Base-by-base conservation (phyloP, 306 rosid species). In the Glycyrrhiza uralensis region DNA sequence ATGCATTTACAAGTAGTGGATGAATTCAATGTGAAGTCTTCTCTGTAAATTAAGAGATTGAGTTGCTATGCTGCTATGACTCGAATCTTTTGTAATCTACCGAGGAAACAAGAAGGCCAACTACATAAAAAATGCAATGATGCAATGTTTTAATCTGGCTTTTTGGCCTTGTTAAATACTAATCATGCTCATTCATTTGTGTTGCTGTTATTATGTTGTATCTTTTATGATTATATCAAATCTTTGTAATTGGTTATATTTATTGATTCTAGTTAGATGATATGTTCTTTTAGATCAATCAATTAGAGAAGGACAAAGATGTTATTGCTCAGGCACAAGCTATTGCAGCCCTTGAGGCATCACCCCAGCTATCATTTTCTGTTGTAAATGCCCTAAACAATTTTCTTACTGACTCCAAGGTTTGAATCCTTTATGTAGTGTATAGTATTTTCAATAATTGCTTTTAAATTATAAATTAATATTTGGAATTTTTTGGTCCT, bases 251-350 rank as follows among this genome's bases (percentile, higher is more conserved):
- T 33, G 32, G 19, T 24, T 62, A 14, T 44, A 26, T 66, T 55
- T 66, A 56, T 89, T 85, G 78, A 83, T 81, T 71, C 57, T 56
- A 35, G 30, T 7, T 54, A 56, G 35, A 58, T 63, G 44, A 6
- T 80, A 35, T 85, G 41, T 63, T 64, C 74, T 41, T 51, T 83
- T 92, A 94, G 99, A 89, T 94, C 62, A 94, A 94, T 79, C 99
- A 91, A 81, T 82, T 94, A 69, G 99, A 91, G 91, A 94, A 91
- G 87, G 99, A 94, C 80, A 91, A 84, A 81, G 97, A 94, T 85
- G 99, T 94, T 78, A 75, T 89, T 77, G 96, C 99, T 72, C 97
- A 94, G 84, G 91, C 91, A 3, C 99, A 94, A 81, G 97, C 97
- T 58, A 91, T 91, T 71, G 85, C 90, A 59, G 89, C 85, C 51